These are phyloP conservation scores for Rhodotorula sphaerocarpa DNA, from an alignment of 768 basidiomycete species.

Conservation along the genomic window DNA sequence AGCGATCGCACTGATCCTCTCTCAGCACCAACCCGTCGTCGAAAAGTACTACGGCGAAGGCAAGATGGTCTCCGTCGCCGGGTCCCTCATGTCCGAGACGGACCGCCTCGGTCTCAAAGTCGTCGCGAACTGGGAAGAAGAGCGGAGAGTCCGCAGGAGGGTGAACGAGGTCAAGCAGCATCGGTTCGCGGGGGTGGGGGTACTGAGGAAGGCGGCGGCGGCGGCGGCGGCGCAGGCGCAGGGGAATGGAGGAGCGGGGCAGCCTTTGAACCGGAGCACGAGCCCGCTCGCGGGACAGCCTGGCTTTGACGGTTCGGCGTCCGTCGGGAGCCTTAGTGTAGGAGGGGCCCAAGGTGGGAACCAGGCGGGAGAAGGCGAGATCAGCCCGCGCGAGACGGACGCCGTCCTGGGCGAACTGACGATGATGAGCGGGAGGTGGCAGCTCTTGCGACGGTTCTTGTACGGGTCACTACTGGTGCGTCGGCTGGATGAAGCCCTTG, in stretches of 20 bases:
- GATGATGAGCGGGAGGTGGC: constrained; percentile 86
- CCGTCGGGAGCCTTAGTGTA: too few relatives aligned
- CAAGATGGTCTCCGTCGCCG: constrained; percentile 71
- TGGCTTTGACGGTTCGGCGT: constrained; percentile 9
- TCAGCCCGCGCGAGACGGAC: constrained; percentile 87
- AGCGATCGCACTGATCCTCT: constrained; percentile 87
- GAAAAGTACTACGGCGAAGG: constrained; percentile 94
- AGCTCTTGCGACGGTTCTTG: constrained; percentile 78
- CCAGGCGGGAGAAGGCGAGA: constrained; percentile 47
- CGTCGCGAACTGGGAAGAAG: constrained; percentile 82
- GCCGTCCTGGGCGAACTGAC: constrained; percentile 77
- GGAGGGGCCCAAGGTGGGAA: neutral
- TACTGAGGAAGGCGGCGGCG: neutral
- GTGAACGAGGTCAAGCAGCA: neutral
- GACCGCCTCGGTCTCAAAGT: constrained; percentile 71
- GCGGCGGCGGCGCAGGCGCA: neutral
- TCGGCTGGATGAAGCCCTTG: neutral
- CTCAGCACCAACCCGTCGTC: constrained; percentile 94
- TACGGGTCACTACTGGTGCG: constrained; percentile 61
- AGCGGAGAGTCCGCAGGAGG: constrained; percentile 47
- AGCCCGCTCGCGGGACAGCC: constrained; percentile 16
- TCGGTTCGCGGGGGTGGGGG: constrained; percentile 4
- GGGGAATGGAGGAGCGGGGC: too few relatives aligned
- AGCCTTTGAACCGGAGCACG: neutral
- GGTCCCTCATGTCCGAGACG: constrained; percentile 68